Conservation (phyloP, 345 rosid genomes). For the Litchi chinensis region DNA sequence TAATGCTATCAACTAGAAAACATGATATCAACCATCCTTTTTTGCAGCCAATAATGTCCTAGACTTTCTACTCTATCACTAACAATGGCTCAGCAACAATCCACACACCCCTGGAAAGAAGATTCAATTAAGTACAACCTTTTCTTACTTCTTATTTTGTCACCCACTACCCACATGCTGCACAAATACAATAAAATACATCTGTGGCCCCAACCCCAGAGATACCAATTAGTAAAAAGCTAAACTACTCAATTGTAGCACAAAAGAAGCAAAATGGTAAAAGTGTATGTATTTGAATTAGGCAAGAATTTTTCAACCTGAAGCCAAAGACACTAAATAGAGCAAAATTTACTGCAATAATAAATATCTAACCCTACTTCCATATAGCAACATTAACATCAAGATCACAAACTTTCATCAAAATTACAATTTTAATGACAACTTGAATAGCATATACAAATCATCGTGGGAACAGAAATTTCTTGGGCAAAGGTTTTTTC, state of each 20-base stretch:
- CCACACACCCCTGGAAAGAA: background rate
- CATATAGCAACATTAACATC: background rate
- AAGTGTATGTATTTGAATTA: too few species aligned
- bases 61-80: background rate
- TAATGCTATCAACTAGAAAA: background rate
- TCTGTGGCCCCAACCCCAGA: background rate
- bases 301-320: background rate
- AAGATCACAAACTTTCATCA: background rate
- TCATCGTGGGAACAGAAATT: background rate
- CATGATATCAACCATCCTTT: background rate
- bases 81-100: background rate
- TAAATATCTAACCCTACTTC: background rate
- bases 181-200: background rate
- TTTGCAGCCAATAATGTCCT: background rate
- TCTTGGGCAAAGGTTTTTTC: background rate
- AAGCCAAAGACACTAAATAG: background rate
- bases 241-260: background rate
- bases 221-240: background rate
- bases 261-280: too few species aligned
- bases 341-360: background rate
- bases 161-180: background rate
- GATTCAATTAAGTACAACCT: background rate
- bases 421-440: background rate
- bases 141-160: background rate
- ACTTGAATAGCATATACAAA: background rate